Evolutionary conservation across 2,329 filamentous ascomycete genomes (phyloP).

Genomic region (Aureobasidium melanogenum): DNA sequence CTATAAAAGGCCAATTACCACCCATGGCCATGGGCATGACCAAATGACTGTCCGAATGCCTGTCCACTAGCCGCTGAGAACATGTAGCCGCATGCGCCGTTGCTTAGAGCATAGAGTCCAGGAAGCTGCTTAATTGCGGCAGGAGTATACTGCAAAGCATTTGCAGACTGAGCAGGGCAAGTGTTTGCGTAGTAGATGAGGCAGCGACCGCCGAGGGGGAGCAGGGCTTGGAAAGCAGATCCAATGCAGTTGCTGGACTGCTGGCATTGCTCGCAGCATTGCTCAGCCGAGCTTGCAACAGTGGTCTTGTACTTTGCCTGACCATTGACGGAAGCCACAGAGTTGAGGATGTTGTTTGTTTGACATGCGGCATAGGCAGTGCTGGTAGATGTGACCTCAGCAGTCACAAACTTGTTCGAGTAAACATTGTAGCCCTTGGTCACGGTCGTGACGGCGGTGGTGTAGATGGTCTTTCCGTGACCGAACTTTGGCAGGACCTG

Average conservation of each 20-base stretch:
- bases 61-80: background rate
- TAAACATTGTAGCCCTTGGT: conserved; percentile 9
- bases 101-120: background rate
- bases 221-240: conserved; percentile 4
- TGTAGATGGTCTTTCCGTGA: conserved; percentile 2
- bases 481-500: background rate
- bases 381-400: conserved; percentile 10
- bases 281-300: conserved; percentile 2
- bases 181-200: conserved; percentile 1
- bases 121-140: background rate
- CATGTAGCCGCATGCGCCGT: conserved; percentile 2
- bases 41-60: background rate
- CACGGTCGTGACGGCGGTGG: conserved; percentile 1
- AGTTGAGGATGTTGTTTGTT: conserved; percentile 13
- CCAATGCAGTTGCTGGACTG: conserved; percentile 5
- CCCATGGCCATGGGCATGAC: background rate
- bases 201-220: conserved; percentile 3
- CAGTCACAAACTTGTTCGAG: conserved; percentile 2
- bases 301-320: conserved; percentile 12
- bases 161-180: conserved; percentile 1
- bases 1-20: background rate
- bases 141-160: background rate
- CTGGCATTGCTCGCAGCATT: conserved; percentile 14
- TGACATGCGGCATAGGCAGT: conserved; percentile 12
- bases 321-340: background rate